These are phyloP conservation scores for Rhodotorula sp. DNA, from an alignment of 1,284 basidiomycete species.

Conservation along the genomic window DNA sequence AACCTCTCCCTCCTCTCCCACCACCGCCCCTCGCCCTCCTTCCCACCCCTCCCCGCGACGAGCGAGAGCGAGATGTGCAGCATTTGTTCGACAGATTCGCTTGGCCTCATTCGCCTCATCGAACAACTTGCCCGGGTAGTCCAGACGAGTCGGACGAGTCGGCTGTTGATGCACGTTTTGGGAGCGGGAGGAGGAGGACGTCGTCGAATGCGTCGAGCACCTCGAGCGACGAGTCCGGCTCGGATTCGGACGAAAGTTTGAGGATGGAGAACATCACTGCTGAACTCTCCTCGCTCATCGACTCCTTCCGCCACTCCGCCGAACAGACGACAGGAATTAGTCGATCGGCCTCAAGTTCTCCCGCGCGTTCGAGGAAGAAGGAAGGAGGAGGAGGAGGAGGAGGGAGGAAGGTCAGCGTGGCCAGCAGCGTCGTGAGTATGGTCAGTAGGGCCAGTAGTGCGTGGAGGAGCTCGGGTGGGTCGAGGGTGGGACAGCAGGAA, in stretches of 20 bases:
- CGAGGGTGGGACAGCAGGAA: background rate
- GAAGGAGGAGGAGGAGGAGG: too few species aligned
- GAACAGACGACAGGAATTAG: too few species aligned
- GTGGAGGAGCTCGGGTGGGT: background rate
- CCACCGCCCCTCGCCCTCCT: background rate
- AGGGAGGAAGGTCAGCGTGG: background rate
- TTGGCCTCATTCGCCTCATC: background rate
- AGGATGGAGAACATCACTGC: conserved; percentile 1
- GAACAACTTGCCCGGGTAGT: too few species aligned
- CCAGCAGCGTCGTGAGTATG: background rate
- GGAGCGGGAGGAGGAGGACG: background rate
- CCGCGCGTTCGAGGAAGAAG: background rate
- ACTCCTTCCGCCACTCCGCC: background rate
- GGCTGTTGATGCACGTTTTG: too few species aligned
- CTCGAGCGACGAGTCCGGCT: background rate
- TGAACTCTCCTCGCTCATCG: background rate
- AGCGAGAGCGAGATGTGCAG: too few species aligned
- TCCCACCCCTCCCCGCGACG: background rate
- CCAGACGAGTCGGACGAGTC: too few species aligned
- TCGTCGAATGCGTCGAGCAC: background rate
- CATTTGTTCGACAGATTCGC: background rate
- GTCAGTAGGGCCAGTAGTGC: background rate
- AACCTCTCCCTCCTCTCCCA: background rate
- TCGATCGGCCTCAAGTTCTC: background rate
- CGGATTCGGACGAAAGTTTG: background rate